phyloP scores from a whole-genome alignment of 2,329 filamentous ascomycete species.

The Diaporthe australafricana region DNA sequence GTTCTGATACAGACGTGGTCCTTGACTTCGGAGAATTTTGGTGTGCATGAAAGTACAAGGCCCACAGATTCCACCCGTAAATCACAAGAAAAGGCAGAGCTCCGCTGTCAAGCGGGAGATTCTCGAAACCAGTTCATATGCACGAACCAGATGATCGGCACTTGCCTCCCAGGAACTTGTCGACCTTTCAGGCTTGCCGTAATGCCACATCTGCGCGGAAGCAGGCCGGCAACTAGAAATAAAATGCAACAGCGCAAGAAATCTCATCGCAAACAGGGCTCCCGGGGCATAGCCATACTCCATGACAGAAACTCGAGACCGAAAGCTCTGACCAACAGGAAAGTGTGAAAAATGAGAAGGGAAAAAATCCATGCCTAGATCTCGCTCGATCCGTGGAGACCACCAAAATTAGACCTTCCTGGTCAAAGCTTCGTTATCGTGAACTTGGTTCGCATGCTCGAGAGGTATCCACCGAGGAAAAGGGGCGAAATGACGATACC shows the following conservation, averaged over 20 bases:
- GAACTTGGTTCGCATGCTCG: conserved; percentile 10
- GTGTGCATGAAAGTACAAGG: conserved; percentile 9
- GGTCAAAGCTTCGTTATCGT: conserved; percentile 32
- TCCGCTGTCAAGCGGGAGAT: conserved; percentile 13
- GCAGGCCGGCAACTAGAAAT: neutral
- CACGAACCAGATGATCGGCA: neutral
- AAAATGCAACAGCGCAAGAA: neutral
- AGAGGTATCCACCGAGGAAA: conserved; percentile 24
- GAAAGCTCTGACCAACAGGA: neutral
- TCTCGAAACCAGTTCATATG: conserved; percentile 9
- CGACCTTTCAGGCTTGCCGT: neutral
- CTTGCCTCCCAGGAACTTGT: neutral
- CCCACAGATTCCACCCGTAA: conserved; percentile 20
- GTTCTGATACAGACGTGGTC: conserved; percentile 19
- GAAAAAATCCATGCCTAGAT: neutral
- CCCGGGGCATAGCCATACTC: neutral
- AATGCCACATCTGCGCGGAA: no score
- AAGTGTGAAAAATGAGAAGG: no score
- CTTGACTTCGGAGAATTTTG: conserved; percentile 18
- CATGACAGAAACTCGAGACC: neutral
- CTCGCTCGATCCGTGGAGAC: conserved; percentile 12
- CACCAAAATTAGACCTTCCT: conserved; percentile 27
- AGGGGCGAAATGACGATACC: conserved; percentile 24
- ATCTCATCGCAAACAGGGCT: neutral
- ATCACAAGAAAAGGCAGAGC: conserved; percentile 28